Conservation (phyloP, 2,329 filamentous ascomycete species). For the Microdochium bolleyi region DNA sequence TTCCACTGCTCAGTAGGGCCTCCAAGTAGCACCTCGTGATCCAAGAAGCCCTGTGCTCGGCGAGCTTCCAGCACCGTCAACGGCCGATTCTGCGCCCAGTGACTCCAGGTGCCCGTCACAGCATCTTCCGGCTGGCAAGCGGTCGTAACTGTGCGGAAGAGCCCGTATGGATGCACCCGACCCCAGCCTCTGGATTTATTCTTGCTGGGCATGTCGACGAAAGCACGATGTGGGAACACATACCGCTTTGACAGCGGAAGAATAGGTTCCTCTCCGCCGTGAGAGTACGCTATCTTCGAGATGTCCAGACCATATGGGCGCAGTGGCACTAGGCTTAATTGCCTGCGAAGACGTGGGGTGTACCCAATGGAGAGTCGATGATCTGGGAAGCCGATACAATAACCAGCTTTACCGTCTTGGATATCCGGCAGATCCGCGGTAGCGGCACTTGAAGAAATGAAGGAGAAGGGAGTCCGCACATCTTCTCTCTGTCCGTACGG, state of each 20-base stretch:
- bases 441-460: constrained; percentile 43
- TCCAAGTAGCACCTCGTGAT: constrained; percentile 64
- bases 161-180: constrained; percentile 39
- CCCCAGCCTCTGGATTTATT: constrained; percentile 35
- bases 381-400: constrained; percentile 60
- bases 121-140: constrained; percentile 39
- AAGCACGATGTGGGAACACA: constrained; percentile 24
- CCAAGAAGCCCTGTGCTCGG: constrained; percentile 61
- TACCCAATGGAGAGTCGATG: constrained; percentile 46
- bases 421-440: constrained; percentile 55
- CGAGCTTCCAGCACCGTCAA: constrained; percentile 60
- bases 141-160: constrained; percentile 60
- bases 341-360: constrained; percentile 27
- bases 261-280: constrained; percentile 19
- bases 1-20: constrained; percentile 45
- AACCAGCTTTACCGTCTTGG: constrained; percentile 50
- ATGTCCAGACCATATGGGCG: constrained; percentile 48
- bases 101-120: constrained; percentile 46
- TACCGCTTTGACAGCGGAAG: neutral
- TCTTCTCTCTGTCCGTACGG: constrained; percentile 46
- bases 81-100: constrained; percentile 57
- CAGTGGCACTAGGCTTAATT: constrained; percentile 52
- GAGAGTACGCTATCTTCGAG: constrained; percentile 20
- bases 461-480: constrained; percentile 50
- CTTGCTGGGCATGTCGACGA: constrained; percentile 2